Evolutionary conservation across 768 basidiomycete genomes (phyloP).

Genomic region (Lyophyllum atratum): DNA sequence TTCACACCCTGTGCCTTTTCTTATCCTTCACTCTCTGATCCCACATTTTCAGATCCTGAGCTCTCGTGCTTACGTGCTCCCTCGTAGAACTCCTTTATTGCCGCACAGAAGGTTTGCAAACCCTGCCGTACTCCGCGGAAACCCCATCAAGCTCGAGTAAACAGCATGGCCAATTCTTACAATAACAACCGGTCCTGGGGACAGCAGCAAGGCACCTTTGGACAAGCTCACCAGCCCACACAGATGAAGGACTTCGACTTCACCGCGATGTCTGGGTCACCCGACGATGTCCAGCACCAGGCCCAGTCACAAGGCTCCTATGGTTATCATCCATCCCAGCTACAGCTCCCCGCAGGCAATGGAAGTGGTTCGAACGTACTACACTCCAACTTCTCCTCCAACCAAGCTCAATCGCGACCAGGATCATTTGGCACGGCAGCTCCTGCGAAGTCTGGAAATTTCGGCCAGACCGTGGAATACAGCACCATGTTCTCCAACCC

Average conservation of each 20-base stretch:
- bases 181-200: constrained; percentile 18
- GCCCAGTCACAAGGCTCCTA: constrained; percentile 11
- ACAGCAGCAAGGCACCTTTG: constrained; percentile 15
- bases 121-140: constrained; percentile 18
- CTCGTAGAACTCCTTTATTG: constrained; percentile 3
- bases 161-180: constrained; percentile 14
- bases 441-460: constrained; percentile 1
- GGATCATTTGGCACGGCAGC: constrained; percentile 7
- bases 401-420: constrained; percentile 7
- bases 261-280: constrained; percentile 5
- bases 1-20: background rate
- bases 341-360: constrained; percentile 9
- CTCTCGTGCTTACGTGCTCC: background rate
- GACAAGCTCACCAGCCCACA: constrained; percentile 8
- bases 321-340: constrained; percentile 15
- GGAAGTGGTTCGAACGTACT: constrained; percentile 6
- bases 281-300: constrained; percentile 11
- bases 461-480: constrained; percentile 8
- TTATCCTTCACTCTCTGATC: background rate
- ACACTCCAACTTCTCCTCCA: constrained; percentile 8
- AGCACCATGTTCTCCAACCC: constrained; percentile 9
- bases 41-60: background rate
- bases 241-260: constrained; percentile 20
- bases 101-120: constrained; percentile 3
- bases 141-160: background rate